A percentile compares a stretch with the other conserved stretches of the same genome.
Evolutionary conservation across 805 yeast genomes (phyloP).

Genomic region (Cyberlindnera mycetangii): DNA sequence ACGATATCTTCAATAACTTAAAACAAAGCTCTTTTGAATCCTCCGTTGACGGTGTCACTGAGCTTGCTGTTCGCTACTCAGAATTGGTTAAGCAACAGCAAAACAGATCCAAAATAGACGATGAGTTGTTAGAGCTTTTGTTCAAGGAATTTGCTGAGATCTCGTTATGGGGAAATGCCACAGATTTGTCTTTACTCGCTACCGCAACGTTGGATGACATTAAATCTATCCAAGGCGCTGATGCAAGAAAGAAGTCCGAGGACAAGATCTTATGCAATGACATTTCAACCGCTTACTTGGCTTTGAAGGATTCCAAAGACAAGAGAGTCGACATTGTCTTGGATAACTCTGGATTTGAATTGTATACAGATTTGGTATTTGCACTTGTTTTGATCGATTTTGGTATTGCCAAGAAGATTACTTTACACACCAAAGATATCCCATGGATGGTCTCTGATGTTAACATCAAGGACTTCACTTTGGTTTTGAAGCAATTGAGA

Average conservation of each 20-base stretch:
- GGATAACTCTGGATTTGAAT: slow-evolving; percentile 94
- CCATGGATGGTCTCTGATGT: slow-evolving; percentile 99
- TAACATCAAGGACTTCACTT: slow-evolving; percentile 72
- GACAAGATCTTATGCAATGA: slow-evolving; percentile 78
- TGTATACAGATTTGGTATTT: slow-evolving; percentile 78
- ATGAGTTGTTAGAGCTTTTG: slow-evolving; percentile 47
- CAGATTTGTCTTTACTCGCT: slow-evolving; percentile 86
- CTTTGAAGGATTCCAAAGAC: slow-evolving; percentile 30
- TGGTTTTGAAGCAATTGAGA: slow-evolving; percentile 53
- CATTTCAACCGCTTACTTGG: slow-evolving; percentile 62
- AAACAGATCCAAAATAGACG: slow-evolving; percentile 26
- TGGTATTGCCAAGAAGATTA: slow-evolving; percentile 58
- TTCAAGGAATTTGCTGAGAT: slow-evolving; percentile 85
- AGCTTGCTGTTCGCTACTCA: slow-evolving; percentile 66
- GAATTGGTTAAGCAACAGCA: slow-evolving; percentile 34
- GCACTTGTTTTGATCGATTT: slow-evolving; percentile 68
- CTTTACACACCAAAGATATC: slow-evolving; percentile 81
- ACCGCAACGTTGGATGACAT: slow-evolving; percentile 89
- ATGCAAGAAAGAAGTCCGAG: slow-evolving; percentile 77
- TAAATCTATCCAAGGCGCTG: slow-evolving; percentile 86
- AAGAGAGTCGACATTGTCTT: slow-evolving; percentile 72
- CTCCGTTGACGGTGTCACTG: slow-evolving; percentile 74
- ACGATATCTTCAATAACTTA: slow-evolving; percentile 70
- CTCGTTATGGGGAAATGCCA: slow-evolving; percentile 97
- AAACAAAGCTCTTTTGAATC: slow-evolving; percentile 74